These are phyloP conservation scores for Lentithecium fluviatile DNA, from an alignment of 495 filamentous ascomycete genomes.

Conservation along the genomic window DNA sequence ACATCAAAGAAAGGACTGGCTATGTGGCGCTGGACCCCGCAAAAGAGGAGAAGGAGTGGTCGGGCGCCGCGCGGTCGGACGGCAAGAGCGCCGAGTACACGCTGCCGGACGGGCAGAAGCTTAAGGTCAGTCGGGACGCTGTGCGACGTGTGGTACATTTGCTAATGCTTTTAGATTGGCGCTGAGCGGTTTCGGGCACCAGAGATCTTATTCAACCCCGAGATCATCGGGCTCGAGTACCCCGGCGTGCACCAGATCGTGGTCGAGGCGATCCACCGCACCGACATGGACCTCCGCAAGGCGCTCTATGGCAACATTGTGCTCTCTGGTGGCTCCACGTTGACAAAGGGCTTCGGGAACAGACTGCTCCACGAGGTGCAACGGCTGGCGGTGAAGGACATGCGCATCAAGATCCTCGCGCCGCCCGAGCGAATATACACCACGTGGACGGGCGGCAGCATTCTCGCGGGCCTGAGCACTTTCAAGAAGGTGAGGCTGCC, in stretches of 20 bases:
- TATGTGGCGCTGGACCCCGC: conserved; percentile 92
- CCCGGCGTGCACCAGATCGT: conserved; percentile 97
- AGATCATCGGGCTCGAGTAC: conserved; percentile 95
- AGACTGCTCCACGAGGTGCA: conserved; percentile 89
- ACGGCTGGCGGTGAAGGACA: conserved; percentile 90
- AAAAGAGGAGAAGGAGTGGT: conserved; percentile 96
- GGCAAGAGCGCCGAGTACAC: conserved; percentile 79
- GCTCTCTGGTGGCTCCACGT: conserved; percentile 88
- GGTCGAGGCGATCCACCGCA: conserved; percentile 91
- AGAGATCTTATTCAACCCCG: conserved; percentile 96
- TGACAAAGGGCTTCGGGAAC: conserved; percentile 94
- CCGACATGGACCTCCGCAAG: conserved; percentile 96
- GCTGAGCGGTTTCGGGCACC: conserved; percentile 92
- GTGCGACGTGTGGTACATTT: conserved; percentile 5
- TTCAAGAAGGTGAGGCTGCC: conserved; percentile 82
- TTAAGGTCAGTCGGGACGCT: conserved; percentile 62
- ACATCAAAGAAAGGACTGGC: conserved; percentile 92
- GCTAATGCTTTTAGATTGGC: conserved; percentile 59
- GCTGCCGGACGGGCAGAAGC: conserved; percentile 86
- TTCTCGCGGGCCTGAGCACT: conserved; percentile 93
- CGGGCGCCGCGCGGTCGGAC: conserved; percentile 57
- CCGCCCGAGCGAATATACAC: conserved; percentile 97
- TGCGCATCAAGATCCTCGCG: conserved; percentile 98
- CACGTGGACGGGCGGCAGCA: conserved; percentile 98
- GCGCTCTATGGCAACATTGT: conserved; percentile 94